Conservation (phyloP, 2,329 filamentous ascomycete genomes). For the Aureobasidium zeae region DNA sequence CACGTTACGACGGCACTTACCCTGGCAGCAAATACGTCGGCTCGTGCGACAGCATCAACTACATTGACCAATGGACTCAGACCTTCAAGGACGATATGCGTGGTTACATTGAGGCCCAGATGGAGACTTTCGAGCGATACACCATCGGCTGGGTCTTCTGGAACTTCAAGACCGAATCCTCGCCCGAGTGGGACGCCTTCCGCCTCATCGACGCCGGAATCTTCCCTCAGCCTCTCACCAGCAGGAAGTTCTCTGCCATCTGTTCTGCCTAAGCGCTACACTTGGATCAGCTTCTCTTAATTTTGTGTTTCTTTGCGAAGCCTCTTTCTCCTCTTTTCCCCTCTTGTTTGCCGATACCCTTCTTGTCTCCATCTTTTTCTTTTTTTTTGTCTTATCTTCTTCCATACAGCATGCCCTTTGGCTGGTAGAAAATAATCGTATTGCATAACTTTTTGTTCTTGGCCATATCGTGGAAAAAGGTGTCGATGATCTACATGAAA, state of each 20-base stretch:
- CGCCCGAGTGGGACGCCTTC: conserved; percentile 46
- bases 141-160: conserved; percentile 47
- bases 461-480: too few species aligned
- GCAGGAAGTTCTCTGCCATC: conserved; percentile 22
- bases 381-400: conserved; percentile 6
- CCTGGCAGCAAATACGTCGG: conserved; percentile 41
- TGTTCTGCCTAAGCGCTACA: too few species aligned
- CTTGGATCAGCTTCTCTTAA: too few species aligned
- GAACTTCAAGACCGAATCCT: conserved; percentile 49
- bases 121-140: conserved; percentile 42
- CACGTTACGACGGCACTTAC: conserved; percentile 51
- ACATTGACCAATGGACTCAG: conserved; percentile 40
- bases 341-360: conserved; percentile 4
- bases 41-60: conserved; percentile 45
- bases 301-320: too few species aligned
- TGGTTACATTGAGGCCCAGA: conserved; percentile 47
- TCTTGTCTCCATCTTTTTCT: too few species aligned
- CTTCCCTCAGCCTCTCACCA: conserved; percentile 39
- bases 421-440: conserved; percentile 13
- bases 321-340: background rate
- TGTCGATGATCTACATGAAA: too few species aligned
- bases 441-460: conserved; percentile 12
- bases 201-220: conserved; percentile 41
- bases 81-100: conserved; percentile 38
- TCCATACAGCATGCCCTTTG: conserved; percentile 7